A percentile compares a stretch with the other conserved stretches of the same genome.
Conservation (phyloP, 73 alveolate genomes). For the Paramecium primaurelia region DNA sequence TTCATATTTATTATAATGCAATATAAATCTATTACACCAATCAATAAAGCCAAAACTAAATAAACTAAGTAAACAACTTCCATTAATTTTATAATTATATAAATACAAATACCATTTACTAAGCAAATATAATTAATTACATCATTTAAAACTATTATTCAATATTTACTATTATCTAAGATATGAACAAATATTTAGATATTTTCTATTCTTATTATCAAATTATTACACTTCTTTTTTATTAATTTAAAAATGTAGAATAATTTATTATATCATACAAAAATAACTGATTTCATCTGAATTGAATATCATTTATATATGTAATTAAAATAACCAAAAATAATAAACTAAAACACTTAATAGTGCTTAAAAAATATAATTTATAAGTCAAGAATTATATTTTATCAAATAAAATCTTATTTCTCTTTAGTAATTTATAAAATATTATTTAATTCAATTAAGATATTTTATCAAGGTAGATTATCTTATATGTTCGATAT, state of each 20-base stretch:
- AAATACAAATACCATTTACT: background rate
- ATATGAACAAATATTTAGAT: background rate
- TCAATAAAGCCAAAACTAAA: background rate
- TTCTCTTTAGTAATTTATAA: too few relatives aligned
- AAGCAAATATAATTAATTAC: background rate
- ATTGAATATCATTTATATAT: background rate
- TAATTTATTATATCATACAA: too few relatives aligned
- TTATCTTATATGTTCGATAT: too few relatives aligned
- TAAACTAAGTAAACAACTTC: background rate
- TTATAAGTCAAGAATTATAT: too few relatives aligned
- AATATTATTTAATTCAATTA: too few relatives aligned
- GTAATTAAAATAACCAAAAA: too few relatives aligned
- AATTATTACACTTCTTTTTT: background rate
- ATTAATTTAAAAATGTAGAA: too few relatives aligned
- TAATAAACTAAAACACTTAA: too few relatives aligned
- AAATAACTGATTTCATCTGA: too few relatives aligned
- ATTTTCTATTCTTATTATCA: background rate
- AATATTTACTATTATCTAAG: background rate
- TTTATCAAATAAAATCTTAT: too few relatives aligned
- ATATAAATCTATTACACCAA: background rate
- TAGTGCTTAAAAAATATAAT: too few relatives aligned
- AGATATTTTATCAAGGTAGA: background rate
- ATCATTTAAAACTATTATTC: background rate
- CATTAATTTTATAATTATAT: background rate
- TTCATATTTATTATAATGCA: background rate